These are phyloP conservation scores for Phaeodactylum tricornutum DNA, from an alignment of 108 stramenopile genomes.

Conservation along the genomic window DNA sequence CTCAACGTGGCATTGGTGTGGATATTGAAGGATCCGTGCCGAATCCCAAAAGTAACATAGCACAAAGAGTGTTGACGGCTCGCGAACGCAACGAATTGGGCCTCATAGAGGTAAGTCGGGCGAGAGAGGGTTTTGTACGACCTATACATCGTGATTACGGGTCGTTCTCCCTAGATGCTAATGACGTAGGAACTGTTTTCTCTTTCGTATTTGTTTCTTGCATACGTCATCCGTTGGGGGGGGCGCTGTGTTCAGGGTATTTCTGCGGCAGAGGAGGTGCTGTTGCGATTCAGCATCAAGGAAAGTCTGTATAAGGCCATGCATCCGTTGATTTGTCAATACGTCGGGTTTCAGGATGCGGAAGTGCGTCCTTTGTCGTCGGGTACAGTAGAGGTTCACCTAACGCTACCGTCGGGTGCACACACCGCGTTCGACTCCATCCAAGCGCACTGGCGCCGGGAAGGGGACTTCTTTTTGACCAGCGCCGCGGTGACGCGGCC, in stretches of 20 bases:
- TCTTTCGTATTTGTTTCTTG: background rate
- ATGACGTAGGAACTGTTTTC: no score
- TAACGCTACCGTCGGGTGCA: slow-evolving; percentile 28
- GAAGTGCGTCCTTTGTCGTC: slow-evolving; percentile 58
- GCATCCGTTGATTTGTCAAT: slow-evolving; percentile 70
- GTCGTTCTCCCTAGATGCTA: no score
- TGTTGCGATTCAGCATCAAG: slow-evolving; percentile 77
- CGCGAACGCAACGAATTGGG: slow-evolving; percentile 47
- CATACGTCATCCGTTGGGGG: slow-evolving; percentile 1
- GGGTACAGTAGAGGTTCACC: slow-evolving; percentile 56
- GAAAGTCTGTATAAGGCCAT: slow-evolving; percentile 83
- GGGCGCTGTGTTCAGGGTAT: slow-evolving; percentile 32
- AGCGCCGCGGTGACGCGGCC: no score
- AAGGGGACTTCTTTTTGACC: slow-evolving; percentile 17
- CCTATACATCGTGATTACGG: no score
- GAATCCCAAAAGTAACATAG: slow-evolving; percentile 30
- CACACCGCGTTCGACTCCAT: slow-evolving; percentile 27
- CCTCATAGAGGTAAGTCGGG: slow-evolving; percentile 19
- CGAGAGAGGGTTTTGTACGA: no score
- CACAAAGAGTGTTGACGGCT: slow-evolving; percentile 51
- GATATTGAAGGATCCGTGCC: slow-evolving; percentile 64
- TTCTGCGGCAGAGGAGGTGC: slow-evolving; percentile 59
- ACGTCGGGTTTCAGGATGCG: slow-evolving; percentile 78
- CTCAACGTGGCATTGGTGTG: slow-evolving; percentile 47
- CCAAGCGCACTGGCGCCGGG: slow-evolving; percentile 51